Evolutionary conservation across 257 asterid genomes (phyloP).

Genomic region (Cordia subcordata): DNA sequence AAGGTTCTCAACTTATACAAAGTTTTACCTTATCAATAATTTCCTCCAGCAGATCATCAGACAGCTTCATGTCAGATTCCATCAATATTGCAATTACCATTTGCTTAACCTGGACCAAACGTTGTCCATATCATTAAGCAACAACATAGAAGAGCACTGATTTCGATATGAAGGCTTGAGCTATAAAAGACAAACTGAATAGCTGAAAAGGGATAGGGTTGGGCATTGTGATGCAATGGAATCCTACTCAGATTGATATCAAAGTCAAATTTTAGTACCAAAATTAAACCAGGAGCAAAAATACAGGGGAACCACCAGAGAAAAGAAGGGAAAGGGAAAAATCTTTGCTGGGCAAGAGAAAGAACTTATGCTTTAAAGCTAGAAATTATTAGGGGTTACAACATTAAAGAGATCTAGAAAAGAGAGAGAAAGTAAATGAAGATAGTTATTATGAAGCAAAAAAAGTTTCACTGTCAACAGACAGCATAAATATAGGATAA

Average conservation of each 20-base stretch:
- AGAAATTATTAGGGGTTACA: background rate
- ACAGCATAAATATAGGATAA: too few relatives aligned
- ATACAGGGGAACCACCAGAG: too few relatives aligned
- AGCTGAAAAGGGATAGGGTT: background rate
- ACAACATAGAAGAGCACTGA: background rate
- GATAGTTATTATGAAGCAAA: too few relatives aligned
- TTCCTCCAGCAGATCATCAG: constrained; percentile 65
- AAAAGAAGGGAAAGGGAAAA: too few relatives aligned
- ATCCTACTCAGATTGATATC: too few relatives aligned
- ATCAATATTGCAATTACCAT: constrained; percentile 68
- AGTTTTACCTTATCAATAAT: constrained; percentile 58
- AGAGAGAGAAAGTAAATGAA: too few relatives aligned
- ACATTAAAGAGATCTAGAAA: too few relatives aligned
- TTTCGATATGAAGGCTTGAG: background rate
- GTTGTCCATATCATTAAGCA: constrained; percentile 5
- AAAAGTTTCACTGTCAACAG: too few relatives aligned
- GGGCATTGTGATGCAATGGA: background rate
- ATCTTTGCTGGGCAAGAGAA: background rate
- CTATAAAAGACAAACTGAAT: too few relatives aligned
- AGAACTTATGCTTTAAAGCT: background rate
- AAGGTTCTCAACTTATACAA: background rate
- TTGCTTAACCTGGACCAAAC: constrained; percentile 49
- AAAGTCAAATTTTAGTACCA: too few relatives aligned
- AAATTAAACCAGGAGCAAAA: too few relatives aligned
- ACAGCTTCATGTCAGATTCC: constrained; percentile 53